These are phyloP conservation scores for Auriscalpium orientale DNA, from an alignment of 768 basidiomycete genomes.

Conservation along the genomic window DNA sequence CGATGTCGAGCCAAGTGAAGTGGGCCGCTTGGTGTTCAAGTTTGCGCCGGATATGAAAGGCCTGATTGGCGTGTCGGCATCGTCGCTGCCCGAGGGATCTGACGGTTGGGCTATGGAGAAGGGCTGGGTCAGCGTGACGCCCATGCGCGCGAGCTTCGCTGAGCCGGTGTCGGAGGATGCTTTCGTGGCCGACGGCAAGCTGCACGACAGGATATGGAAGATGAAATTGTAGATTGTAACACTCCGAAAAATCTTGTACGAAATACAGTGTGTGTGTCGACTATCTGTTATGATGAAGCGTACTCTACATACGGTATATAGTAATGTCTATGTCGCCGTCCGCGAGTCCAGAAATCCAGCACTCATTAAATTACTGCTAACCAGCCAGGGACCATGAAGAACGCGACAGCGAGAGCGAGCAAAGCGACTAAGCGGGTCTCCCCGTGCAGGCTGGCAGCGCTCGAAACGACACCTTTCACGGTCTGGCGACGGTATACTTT, in stretches of 20 bases:
- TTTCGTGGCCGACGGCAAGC: slow-evolving; percentile 18
- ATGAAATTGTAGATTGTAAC: slow-evolving; percentile 42
- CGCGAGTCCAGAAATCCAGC: too few relatives aligned
- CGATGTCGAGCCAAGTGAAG: slow-evolving; percentile 1
- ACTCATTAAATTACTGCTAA: slow-evolving; percentile 1
- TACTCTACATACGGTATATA: too few relatives aligned
- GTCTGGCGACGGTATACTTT: slow-evolving; percentile 48
- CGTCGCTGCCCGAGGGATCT: slow-evolving; percentile 62
- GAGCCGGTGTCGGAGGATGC: slow-evolving; percentile 38
- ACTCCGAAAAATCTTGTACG: neutral
- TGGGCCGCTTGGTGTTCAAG: slow-evolving; percentile 50
- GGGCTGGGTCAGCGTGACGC: slow-evolving; percentile 71
- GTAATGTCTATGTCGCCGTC: too few relatives aligned
- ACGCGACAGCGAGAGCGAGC: neutral
- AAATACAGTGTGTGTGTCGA: too few relatives aligned
- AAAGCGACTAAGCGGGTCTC: neutral
- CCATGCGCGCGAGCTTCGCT: slow-evolving; percentile 66
- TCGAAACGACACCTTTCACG: slow-evolving; percentile 7
- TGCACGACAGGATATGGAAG: slow-evolving; percentile 44
- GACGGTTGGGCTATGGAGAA: slow-evolving; percentile 76
- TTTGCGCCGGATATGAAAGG: slow-evolving; percentile 68
- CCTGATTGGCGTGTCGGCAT: slow-evolving; percentile 52
- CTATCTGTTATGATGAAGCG: too few relatives aligned
- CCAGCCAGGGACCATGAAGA: slow-evolving; percentile 7
- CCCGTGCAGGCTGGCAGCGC: neutral